Percentiles rank a stretch among this genome's conserved stretches.
phyloP scores from a whole-genome alignment of 2,329 filamentous ascomycete genomes.

The Lecanicillium sp. region DNA sequence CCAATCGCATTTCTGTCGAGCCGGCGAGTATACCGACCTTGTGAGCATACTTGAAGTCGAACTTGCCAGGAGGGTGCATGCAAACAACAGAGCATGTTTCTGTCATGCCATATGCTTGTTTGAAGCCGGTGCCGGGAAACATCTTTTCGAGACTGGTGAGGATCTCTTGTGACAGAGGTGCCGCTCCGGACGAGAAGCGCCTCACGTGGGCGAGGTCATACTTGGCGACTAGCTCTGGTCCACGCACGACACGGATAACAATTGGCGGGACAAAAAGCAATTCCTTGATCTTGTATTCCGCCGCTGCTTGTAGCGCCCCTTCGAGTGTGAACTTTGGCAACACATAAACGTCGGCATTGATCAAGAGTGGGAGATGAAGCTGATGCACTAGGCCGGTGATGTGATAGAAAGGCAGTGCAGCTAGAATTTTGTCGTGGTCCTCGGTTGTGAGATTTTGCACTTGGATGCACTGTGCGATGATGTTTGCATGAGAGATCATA shows the following conservation, averaged over 20 bases:
- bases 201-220: slow-evolving; percentile 49
- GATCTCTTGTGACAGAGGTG: slow-evolving; percentile 48
- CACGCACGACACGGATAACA: slow-evolving; percentile 50
- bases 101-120: slow-evolving; percentile 62
- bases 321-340: slow-evolving; percentile 56
- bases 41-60: slow-evolving; percentile 48
- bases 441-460: slow-evolving; percentile 41
- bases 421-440: slow-evolving; percentile 42
- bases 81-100: slow-evolving; percentile 57
- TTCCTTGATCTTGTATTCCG: slow-evolving; percentile 44
- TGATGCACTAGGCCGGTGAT: slow-evolving; percentile 56
- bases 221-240: slow-evolving; percentile 37
- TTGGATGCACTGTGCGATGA: slow-evolving; percentile 47
- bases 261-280: slow-evolving; percentile 53
- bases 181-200: slow-evolving; percentile 52
- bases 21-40: slow-evolving; percentile 48
- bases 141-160: slow-evolving; percentile 44
- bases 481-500: slow-evolving; percentile 9
- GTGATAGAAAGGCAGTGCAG: slow-evolving; percentile 53
- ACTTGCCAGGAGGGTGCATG: slow-evolving; percentile 46
- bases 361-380: slow-evolving; percentile 52
- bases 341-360: slow-evolving; percentile 61
- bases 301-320: slow-evolving; percentile 43
- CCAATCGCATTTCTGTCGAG: slow-evolving; percentile 50
- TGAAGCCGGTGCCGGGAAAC: slow-evolving; percentile 53